A percentile compares a stretch with the other conserved stretches of the same genome.
Evolutionary conservation across 345 rosid genomes (phyloP).

Genomic region (Populus euphratica): DNA sequence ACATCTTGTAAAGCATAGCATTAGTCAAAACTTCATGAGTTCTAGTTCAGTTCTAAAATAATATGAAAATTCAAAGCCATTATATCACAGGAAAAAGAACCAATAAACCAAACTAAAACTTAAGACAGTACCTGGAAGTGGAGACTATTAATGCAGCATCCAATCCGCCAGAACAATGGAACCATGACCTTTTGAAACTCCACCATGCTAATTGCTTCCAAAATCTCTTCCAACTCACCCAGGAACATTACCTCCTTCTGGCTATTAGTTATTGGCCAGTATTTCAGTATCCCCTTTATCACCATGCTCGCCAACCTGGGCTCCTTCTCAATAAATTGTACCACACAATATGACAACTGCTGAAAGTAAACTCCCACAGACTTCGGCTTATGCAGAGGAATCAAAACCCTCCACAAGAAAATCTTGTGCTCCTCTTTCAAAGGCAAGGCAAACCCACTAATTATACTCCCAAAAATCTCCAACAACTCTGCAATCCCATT

Average conservation of each 20-base stretch:
- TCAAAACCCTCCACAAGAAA: slow-evolving; percentile 76
- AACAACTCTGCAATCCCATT: slow-evolving; percentile 75
- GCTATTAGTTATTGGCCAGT: slow-evolving; percentile 80
- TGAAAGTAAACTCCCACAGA: slow-evolving; percentile 74
- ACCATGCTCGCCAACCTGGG: slow-evolving; percentile 62
- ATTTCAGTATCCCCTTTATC: slow-evolving; percentile 66
- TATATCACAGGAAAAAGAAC: neutral
- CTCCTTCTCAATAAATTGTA: slow-evolving; percentile 85
- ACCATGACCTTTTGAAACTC: slow-evolving; percentile 82
- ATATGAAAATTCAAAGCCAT: neutral
- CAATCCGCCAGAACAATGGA: slow-evolving; percentile 67
- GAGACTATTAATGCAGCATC: slow-evolving; percentile 71
- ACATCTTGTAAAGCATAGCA: neutral
- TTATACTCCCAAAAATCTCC: slow-evolving; percentile 83
- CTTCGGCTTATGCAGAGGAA: slow-evolving; percentile 85
- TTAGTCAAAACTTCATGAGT: neutral
- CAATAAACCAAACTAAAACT: neutral
- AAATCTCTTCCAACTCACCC: slow-evolving; percentile 75
- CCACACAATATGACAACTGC: slow-evolving; percentile 66
- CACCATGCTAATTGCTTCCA: slow-evolving; percentile 63
- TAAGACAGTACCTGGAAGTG: slow-evolving; percentile 71
- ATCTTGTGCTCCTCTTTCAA: slow-evolving; percentile 89
- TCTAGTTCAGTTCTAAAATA: neutral
- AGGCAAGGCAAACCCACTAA: slow-evolving; percentile 81
- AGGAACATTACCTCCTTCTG: slow-evolving; percentile 92